A percentile compares a stretch with the other conserved stretches of the same genome.
Conservation (phyloP, 2,329 filamentous ascomycete species). For the Cladophialophora psammophila region DNA sequence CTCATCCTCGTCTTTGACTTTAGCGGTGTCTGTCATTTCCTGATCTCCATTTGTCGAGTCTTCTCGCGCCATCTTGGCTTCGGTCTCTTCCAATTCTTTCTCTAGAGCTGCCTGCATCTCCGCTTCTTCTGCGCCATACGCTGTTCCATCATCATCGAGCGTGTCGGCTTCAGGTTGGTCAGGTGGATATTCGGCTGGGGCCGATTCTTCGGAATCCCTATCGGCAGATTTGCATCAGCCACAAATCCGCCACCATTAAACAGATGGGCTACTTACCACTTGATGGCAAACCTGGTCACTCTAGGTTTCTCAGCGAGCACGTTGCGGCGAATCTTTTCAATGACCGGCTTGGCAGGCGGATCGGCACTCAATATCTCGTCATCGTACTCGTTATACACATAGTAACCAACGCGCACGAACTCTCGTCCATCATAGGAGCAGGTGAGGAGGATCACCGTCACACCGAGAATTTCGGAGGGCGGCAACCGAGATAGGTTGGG, state of each 20-base stretch:
- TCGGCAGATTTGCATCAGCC: neutral
- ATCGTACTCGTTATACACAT: constrained; percentile 99
- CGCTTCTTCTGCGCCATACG: constrained; percentile 89
- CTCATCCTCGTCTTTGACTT: constrained; percentile 65
- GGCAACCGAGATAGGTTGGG: constrained; percentile 91
- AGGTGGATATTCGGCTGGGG: constrained; percentile 92
- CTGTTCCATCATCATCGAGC: constrained; percentile 78
- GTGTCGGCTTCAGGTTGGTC: constrained; percentile 96
- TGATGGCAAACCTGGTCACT: constrained; percentile 97
- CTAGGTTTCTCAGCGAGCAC: constrained; percentile 96
- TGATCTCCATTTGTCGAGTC: constrained; percentile 56
- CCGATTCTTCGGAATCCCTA: constrained; percentile 97
- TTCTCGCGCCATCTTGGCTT: constrained; percentile 49
- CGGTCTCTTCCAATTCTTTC: constrained; percentile 58
- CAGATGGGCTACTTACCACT: constrained; percentile 73
- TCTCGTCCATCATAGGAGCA: constrained; percentile 96
- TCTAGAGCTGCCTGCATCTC: constrained; percentile 72
- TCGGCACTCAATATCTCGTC: constrained; percentile 87
- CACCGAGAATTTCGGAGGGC: constrained; percentile 91
- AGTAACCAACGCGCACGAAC: constrained; percentile 98
- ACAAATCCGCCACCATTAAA: too few relatives aligned
- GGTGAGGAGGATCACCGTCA: constrained; percentile 94
- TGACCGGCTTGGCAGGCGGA: constrained; percentile 87
- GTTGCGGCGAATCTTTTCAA: constrained; percentile 91
- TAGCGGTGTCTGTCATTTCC: constrained; percentile 72